Evolutionary conservation across 2,329 filamentous ascomycete genomes (phyloP), one percentile per base, ranked within the genome.

Genomic region (Chaetomium sp.): DNA sequence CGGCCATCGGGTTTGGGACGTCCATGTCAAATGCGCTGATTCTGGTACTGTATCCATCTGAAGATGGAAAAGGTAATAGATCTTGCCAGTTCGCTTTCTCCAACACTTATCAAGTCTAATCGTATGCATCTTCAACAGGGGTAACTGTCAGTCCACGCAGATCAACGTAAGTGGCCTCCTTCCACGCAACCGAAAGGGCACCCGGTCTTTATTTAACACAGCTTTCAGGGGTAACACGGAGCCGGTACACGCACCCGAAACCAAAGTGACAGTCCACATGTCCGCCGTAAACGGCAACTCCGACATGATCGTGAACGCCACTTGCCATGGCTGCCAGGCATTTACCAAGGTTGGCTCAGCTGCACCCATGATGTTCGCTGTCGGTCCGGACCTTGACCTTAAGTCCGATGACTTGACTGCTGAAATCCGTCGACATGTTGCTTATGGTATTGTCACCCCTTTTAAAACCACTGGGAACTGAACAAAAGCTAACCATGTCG

Each of bases 291-390:
- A 61, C 33, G 37, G 51, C 37, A 55, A 58, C 41, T 36, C 35
- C 10, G 57, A 60, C 44, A 60, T 67, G 47, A 38, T 58, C 6
- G 58, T 59, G 53, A 62, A 62, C 52, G 60, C 57, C 34, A 66
- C 62, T 35, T 67, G 65, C 55, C 56, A 57, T 42, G 32, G 36
- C 47, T 67, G 65, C 58, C 55, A 11, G 14, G n/a, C 38, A 10
- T 14, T 34, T 19, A 40, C 61, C 41, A 44, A 53, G 32, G 14
- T 37, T 27, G 40, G 14, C 44, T 42, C 48, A 2, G 12, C 47
- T 19, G 49, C 61, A n/a, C 53, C 62, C 27, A 59, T 67, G 53
- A 64, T 66, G 49, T 66, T 63, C 44, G 65, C 64, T 32, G 42
- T 63, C 34, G 65, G 65, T 6, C 62, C 64, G 11, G 37, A 36